Base-by-base conservation (phyloP, 176 grass and related monocot genomes). In the Oropetium thomaeum region DNA sequence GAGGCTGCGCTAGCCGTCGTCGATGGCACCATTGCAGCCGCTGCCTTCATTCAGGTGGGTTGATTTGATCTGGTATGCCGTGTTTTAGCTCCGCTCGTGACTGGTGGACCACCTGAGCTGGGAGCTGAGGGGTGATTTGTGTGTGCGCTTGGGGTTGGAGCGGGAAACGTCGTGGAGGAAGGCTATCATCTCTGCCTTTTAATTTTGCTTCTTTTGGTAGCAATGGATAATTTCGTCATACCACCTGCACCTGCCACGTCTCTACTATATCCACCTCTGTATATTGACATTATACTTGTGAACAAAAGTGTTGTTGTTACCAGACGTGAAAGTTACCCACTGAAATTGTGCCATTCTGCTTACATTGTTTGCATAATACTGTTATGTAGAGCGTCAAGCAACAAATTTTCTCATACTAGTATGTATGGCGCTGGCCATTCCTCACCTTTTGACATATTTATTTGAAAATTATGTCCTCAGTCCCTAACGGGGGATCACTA, bases 31-130 rank as follows among this genome's bases (percentile, higher is more conserved):
- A 81, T 99, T 79, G 80, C 92, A 2, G 57, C 75, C 47, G 80
- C 72, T 8, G 82, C 91, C 79, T 92, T 92, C 82, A 62, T 99
- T 74, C 96, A 99, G 96, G 96, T 99, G 80, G 14, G 67, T 73
- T 73, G 41, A 77, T 83, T 85, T 32, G 59, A 81, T 93, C 29
- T 63, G 45, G 29, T 67, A 43, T 62, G 32, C 16, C 47, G 30
- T 65, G 26, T 39, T 61, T 22, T 71, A 20, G 40, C 25, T 29
- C 41, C 42, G 47, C 61, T 47, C 23, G 62, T 8, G 44, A 75
- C 29, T 39, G 32, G 22, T 39, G 3, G 52, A 26, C 8, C 52
- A 22, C 22, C 14, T n/a, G 65, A 17, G 37, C 27, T 42, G 11
- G 20, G 62, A 59, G 42, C n/a, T 27, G 41, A 7, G 4, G 32